A percentile compares a stretch with the other conserved stretches of the same genome.
phyloP scores from a whole-genome alignment of 2,329 filamentous ascomycete genomes.

The Alternaria triticina region DNA sequence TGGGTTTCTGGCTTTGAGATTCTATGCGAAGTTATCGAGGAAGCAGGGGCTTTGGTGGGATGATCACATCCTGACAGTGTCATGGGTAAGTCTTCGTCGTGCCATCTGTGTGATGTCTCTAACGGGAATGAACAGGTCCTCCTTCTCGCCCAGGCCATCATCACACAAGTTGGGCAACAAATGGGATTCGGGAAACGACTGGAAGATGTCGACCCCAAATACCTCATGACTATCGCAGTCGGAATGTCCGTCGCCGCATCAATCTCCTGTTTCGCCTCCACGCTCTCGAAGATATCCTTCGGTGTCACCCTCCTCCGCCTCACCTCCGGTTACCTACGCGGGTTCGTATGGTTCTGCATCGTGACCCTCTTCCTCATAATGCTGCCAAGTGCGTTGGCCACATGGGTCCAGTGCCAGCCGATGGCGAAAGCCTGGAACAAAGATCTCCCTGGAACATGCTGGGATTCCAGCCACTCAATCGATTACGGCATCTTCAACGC shows the following conservation, averaged over 20 bases:
- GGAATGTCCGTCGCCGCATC: slow-evolving; percentile 25
- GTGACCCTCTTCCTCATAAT: slow-evolving; percentile 33
- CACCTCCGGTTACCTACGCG: slow-evolving; percentile 15
- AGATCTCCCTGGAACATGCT: slow-evolving; percentile 26
- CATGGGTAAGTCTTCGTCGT: slow-evolving; percentile 25
- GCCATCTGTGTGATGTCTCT: neutral
- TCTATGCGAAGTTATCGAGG: slow-evolving; percentile 37
- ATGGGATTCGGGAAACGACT: slow-evolving; percentile 34
- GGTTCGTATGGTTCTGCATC: slow-evolving; percentile 33
- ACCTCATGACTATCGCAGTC: slow-evolving; percentile 22
- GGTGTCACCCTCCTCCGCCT: slow-evolving; percentile 37
- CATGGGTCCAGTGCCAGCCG: slow-evolving; percentile 29
- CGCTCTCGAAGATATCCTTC: slow-evolving; percentile 37
- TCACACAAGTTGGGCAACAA: slow-evolving; percentile 27
- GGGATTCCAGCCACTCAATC: slow-evolving; percentile 16
- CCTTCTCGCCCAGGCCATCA: slow-evolving; percentile 24
- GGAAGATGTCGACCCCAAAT: slow-evolving; percentile 20
- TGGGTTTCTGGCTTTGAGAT: slow-evolving; percentile 26
- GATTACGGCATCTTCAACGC: slow-evolving; percentile 40
- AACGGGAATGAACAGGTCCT: slow-evolving; percentile 20
- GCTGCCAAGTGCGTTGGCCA: slow-evolving; percentile 29
- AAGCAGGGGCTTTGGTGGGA: slow-evolving; percentile 39
- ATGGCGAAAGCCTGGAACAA: slow-evolving; percentile 25
- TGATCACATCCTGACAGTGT: slow-evolving; percentile 33
- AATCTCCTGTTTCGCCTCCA: slow-evolving; percentile 34